phyloP scores from a whole-genome alignment of 306 rosid genomes.

The Lathyrus sativus region DNA sequence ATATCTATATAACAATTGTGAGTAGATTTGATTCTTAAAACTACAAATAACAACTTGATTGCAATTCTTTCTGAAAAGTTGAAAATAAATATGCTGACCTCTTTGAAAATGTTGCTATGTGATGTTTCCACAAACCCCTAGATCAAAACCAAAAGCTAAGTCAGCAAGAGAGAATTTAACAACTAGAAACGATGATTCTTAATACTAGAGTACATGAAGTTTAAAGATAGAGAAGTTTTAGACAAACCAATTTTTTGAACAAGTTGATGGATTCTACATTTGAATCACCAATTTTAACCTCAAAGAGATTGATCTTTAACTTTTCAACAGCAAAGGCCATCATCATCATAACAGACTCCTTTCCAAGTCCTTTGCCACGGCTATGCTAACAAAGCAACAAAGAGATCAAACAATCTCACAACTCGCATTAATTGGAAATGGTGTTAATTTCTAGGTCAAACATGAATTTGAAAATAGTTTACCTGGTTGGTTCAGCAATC shows the following conservation, averaged over 20 bases:
- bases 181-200: background rate
- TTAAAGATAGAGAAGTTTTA: slow-evolving; percentile 22
- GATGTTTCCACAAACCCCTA: slow-evolving; percentile 83
- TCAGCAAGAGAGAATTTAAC: slow-evolving; percentile 32
- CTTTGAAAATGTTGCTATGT: slow-evolving; percentile 71
- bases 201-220: slow-evolving; percentile 17
- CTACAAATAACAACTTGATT: slow-evolving; percentile 15
- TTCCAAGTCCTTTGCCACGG: slow-evolving; percentile 85
- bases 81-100: slow-evolving; percentile 56
- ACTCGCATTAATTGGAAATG: too few species aligned
- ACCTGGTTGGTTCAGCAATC: slow-evolving; percentile 91
- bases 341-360: slow-evolving; percentile 81
- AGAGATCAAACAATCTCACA: background rate
- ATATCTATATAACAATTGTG: slow-evolving; percentile 5
- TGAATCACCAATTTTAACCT: slow-evolving; percentile 79
- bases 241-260: slow-evolving; percentile 76
- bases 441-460: slow-evolving; percentile 20
- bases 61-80: slow-evolving; percentile 2
- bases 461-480: slow-evolving; percentile 34
- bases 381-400: slow-evolving; percentile 65
- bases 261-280: slow-evolving; percentile 74
- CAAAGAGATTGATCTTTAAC: slow-evolving; percentile 64
- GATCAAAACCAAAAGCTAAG: slow-evolving; percentile 42
- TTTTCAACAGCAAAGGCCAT: slow-evolving; percentile 75
- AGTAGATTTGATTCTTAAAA: slow-evolving; percentile 6